Evolutionary conservation across 2,329 filamentous ascomycete species (phyloP).

Genomic region (Beauveria bassiana): DNA sequence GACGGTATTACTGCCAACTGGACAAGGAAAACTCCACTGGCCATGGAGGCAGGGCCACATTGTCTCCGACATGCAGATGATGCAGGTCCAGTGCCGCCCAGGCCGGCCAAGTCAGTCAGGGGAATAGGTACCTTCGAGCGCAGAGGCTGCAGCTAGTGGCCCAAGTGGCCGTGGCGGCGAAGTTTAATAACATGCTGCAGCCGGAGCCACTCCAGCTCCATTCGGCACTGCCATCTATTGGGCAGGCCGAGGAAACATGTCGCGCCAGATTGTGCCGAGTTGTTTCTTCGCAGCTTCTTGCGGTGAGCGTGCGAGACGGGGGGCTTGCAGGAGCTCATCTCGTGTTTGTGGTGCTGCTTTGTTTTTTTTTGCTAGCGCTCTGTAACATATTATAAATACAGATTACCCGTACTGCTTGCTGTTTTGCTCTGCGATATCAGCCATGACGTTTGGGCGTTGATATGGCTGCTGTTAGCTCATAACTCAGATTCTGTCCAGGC

Average conservation of each 20-base stretch:
- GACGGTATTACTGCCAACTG: background rate
- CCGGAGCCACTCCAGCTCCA: slow-evolving; percentile 8
- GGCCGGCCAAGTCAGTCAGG: background rate
- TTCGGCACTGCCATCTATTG: background rate
- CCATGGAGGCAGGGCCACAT: background rate
- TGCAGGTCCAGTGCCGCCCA: slow-evolving; percentile 1
- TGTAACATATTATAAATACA: background rate
- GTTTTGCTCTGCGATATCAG: too few species aligned
- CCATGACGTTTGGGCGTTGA: too few species aligned
- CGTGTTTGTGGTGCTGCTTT: background rate
- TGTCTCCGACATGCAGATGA: slow-evolving; percentile 6
- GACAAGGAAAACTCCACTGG: background rate
- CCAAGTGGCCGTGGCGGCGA: background rate
- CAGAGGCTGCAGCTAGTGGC: slow-evolving; percentile 11
- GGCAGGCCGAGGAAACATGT: background rate
- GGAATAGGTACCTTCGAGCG: background rate
- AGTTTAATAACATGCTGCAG: slow-evolving; percentile 11
- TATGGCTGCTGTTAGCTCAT: too few species aligned
- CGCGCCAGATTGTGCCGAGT: background rate
- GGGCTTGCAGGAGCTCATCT: background rate
- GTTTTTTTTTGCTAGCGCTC: background rate
- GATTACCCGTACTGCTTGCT: background rate
- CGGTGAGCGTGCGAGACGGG: background rate
- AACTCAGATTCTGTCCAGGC: too few species aligned
- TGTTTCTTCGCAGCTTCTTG: slow-evolving; percentile 2